phyloP scores from a whole-genome alignment of 2,329 filamentous ascomycete genomes.

The Biscogniauxia marginata region DNA sequence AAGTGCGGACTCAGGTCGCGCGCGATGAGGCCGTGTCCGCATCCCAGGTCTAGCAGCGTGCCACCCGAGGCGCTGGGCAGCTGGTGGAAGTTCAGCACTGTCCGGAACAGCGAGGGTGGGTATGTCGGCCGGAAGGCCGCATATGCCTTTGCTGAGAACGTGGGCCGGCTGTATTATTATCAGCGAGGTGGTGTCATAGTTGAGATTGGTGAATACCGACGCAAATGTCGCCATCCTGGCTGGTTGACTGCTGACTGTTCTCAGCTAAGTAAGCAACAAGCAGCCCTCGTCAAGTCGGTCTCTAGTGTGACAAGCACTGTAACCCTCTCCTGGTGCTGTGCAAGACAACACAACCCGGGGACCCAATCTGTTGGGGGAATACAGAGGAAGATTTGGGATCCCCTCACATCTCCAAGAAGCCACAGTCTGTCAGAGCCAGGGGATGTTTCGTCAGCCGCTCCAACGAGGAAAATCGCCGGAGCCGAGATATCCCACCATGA shows the following conservation, averaged over 20 bases:
- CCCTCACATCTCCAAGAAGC: too few relatives aligned
- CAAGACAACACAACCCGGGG: too few relatives aligned
- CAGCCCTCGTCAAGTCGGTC: too few relatives aligned
- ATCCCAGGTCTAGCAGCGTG: slow-evolving; percentile 58
- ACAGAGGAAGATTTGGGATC: too few relatives aligned
- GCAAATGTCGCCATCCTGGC: slow-evolving; percentile 48
- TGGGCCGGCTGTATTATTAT: slow-evolving; percentile 44
- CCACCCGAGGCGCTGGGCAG: slow-evolving; percentile 26
- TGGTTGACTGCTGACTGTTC: not conserved
- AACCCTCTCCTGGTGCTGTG: too few relatives aligned
- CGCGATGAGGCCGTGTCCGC: slow-evolving; percentile 59
- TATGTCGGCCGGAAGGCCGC: slow-evolving; percentile 61
- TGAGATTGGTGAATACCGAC: slow-evolving; percentile 31
- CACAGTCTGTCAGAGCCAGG: not conserved
- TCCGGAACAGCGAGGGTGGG: slow-evolving; percentile 52
- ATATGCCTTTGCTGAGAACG: slow-evolving; percentile 57
- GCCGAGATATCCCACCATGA: not conserved
- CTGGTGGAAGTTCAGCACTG: slow-evolving; percentile 54
- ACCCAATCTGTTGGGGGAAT: too few relatives aligned
- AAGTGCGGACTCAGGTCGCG: slow-evolving; percentile 55
- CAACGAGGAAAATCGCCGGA: not conserved
- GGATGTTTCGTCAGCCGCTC: not conserved
- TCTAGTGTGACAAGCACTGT: not conserved
- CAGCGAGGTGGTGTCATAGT: slow-evolving; percentile 8
- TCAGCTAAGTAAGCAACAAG: not conserved